Percentiles rank a stretch among this genome's conserved stretches.
phyloP scores from a whole-genome alignment of 805 yeast genomes.

The Jamesozyma hellenica region DNA sequence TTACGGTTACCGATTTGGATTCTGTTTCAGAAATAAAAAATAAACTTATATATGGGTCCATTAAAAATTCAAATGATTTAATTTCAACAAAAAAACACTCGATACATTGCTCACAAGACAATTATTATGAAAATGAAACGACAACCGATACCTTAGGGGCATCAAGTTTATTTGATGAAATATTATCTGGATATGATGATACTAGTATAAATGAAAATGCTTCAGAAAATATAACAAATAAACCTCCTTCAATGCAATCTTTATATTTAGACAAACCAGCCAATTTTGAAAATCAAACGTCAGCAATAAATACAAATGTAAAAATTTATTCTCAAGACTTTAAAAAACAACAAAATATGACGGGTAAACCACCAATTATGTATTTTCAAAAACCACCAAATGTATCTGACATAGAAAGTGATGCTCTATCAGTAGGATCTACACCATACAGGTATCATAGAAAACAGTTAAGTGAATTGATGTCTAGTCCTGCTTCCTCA shows the following conservation, averaged over 20 bases:
- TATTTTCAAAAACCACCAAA: neutral
- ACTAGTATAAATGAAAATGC: neutral
- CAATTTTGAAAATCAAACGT: neutral
- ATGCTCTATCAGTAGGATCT: neutral
- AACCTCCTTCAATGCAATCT: neutral
- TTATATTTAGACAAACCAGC: neutral
- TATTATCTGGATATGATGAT: conserved; percentile 16
- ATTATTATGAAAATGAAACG: too few species aligned
- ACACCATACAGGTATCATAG: neutral
- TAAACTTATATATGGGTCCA: too few species aligned
- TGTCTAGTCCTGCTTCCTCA: conserved; percentile 20
- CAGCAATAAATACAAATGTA: too few species aligned
- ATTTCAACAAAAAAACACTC: too few species aligned
- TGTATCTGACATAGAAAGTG: neutral
- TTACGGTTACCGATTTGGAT: neutral
- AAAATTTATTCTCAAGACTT: too few species aligned
- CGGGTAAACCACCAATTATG: neutral
- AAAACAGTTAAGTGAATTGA: conserved; percentile 6
- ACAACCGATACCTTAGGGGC: too few species aligned
- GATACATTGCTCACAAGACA: too few species aligned
- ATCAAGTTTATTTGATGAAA: conserved; percentile 22
- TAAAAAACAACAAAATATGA: conserved; percentile 5
- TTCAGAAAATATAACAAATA: neutral
- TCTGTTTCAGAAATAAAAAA: too few species aligned
- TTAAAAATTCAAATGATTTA: too few species aligned